These are phyloP conservation scores for Aspergillus alliaceus DNA, from an alignment of 2,329 filamentous ascomycete species.

Conservation along the genomic window DNA sequence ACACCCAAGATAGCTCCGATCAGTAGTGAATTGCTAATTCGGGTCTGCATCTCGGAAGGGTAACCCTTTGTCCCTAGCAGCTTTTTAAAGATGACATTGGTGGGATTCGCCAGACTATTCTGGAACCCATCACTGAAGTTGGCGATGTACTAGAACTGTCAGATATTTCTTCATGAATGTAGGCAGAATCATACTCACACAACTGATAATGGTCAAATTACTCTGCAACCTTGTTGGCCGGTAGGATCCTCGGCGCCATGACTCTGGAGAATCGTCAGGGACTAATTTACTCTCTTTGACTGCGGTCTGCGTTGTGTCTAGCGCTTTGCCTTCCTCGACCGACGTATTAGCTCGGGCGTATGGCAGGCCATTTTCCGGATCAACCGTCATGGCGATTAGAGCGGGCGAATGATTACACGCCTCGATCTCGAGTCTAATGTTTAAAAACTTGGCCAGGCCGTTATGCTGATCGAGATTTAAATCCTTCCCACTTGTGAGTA, in stretches of 20 bases:
- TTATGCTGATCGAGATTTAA: neutral
- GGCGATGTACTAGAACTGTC: constrained; percentile 25
- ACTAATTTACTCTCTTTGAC: neutral
- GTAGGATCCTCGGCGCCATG: constrained; percentile 1
- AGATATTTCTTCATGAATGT: neutral
- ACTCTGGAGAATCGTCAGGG: neutral
- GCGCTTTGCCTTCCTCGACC: neutral
- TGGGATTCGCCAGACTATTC: constrained; percentile 31
- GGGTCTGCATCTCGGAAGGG: constrained; percentile 29
- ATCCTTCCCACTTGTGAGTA: neutral
- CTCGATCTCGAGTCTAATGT: neutral
- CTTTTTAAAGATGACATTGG: constrained; percentile 33
- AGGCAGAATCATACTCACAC: constrained; percentile 17
- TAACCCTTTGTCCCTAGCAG: constrained; percentile 24
- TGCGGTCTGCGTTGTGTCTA: neutral
- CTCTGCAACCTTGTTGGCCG: constrained; percentile 26
- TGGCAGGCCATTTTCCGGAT: neutral
- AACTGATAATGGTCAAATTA: constrained; percentile 30
- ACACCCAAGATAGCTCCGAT: constrained; percentile 32
- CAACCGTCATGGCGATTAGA: neutral
- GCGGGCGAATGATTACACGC: neutral
- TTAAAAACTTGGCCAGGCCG: neutral
- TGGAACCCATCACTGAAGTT: constrained; percentile 36
- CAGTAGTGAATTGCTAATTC: constrained; percentile 31
- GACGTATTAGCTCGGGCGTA: neutral